Evolutionary conservation across 257 asterid genomes (phyloP).

Genomic region (Scutellaria minor): DNA sequence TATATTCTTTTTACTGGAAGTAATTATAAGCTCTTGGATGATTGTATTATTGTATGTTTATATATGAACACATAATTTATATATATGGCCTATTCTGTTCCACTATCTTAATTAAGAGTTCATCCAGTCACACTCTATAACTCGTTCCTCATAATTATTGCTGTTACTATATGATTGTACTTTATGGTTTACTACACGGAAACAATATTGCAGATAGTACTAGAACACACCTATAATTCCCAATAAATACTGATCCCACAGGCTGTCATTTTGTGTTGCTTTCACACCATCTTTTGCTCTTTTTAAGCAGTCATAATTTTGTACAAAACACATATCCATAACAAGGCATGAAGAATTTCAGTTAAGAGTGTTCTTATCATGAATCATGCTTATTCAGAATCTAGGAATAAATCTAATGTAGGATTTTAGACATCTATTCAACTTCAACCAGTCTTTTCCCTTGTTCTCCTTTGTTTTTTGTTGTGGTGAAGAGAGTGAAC

Average conservation of each 20-base stretch:
- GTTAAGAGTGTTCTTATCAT: neutral
- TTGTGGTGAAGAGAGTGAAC: neutral
- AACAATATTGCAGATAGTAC: neutral
- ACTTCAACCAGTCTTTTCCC: slow-evolving; percentile 6
- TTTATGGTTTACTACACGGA: slow-evolving; percentile 1
- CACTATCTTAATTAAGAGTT: neutral
- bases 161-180: slow-evolving; percentile 1
- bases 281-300: slow-evolving; percentile 2
- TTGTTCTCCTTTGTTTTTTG: slow-evolving; percentile 12
- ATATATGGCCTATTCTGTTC: neutral
- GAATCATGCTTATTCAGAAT: neutral
- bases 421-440: neutral
- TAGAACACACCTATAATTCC: neutral
- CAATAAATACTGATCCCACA: neutral
- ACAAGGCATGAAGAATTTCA: neutral
- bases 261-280: neutral
- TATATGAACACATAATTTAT: neutral
- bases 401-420: neutral
- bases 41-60: neutral
- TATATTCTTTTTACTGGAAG: neutral
- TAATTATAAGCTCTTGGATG: slow-evolving; percentile 9
- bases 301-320: neutral
- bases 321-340: neutral
- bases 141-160: too few relatives aligned
- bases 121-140: neutral